Evolutionary conservation across 352 stramenopile genomes (phyloP).

Genomic region (Pythium graminicola): DNA sequence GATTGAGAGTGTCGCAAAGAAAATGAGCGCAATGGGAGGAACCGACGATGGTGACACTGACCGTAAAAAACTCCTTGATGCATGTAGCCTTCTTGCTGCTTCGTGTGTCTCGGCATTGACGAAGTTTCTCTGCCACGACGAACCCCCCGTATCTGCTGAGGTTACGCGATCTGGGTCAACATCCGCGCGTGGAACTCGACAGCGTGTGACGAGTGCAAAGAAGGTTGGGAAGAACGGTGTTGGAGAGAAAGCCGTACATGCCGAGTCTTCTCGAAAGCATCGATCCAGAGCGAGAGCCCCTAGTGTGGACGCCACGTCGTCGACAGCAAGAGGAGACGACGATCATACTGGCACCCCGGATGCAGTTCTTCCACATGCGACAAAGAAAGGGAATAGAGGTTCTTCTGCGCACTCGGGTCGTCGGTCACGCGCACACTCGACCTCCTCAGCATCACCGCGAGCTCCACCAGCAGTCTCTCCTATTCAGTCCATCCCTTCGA

Average conservation of each 20-base stretch:
- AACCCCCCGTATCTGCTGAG: constrained; percentile 9
- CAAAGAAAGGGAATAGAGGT: constrained; percentile 11
- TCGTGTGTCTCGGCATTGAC: constrained; percentile 55
- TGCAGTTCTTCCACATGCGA: neutral
- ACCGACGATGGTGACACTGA: constrained; percentile 15
- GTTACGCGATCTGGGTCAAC: neutral
- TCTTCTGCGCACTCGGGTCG: neutral
- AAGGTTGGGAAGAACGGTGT: neutral
- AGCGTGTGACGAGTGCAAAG: constrained; percentile 23
- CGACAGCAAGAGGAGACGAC: neutral
- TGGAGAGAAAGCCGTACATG: neutral
- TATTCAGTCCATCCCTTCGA: neutral
- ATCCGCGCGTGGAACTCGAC: constrained; percentile 1
- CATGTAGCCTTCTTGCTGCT: constrained; percentile 52
- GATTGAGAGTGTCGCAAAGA: constrained; percentile 44
- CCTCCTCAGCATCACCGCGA: constrained; percentile 15
- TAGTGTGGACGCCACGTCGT: neutral
- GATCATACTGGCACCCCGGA: neutral
- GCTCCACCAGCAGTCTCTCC: neutral
- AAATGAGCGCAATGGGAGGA: constrained; percentile 30
- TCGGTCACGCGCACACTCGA: constrained; percentile 16
- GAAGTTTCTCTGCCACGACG: constrained; percentile 43
- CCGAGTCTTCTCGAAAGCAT: neutral
- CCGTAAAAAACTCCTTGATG: constrained; percentile 42
- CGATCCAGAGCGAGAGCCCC: no score